These are phyloP conservation scores for Mytilinidion resinicola DNA, from an alignment of 495 filamentous ascomycete species.

Conservation along the genomic window DNA sequence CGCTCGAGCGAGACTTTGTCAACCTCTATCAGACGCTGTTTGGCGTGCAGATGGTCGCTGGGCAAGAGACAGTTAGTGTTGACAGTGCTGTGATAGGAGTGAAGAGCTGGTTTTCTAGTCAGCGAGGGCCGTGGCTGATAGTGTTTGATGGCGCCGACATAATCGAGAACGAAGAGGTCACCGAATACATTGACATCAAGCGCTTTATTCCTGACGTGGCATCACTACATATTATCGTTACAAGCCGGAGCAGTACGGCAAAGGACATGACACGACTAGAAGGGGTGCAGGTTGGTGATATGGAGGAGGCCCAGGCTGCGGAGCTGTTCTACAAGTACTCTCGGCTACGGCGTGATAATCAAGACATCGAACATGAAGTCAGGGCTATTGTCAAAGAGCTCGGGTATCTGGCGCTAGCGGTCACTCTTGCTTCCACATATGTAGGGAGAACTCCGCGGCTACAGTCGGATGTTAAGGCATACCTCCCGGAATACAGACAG, in stretches of 20 bases:
- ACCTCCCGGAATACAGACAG: constrained; percentile 7
- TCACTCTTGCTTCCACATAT: constrained; percentile 14
- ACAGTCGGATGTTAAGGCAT: constrained; percentile 1
- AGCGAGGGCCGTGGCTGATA: constrained; percentile 10
- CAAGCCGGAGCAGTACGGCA: constrained; percentile 6
- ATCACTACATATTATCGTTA: constrained; percentile 9
- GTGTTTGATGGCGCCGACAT: constrained; percentile 17
- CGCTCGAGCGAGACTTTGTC: constrained; percentile 19
- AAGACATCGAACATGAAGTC: neutral
- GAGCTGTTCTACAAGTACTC: constrained; percentile 4
- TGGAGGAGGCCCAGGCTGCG: constrained; percentile 1
- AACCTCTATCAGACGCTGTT: constrained; percentile 8
- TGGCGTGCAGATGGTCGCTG: neutral
- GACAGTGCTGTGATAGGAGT: constrained; percentile 13
- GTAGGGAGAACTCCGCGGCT: constrained; percentile 4
- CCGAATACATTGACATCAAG: constrained; percentile 5
- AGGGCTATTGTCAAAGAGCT: constrained; percentile 17
- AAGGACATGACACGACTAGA: constrained; percentile 9
- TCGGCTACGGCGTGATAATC: neutral
- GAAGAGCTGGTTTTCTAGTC: constrained; percentile 11
- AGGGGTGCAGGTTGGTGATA: constrained; percentile 9
- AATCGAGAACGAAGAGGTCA: constrained; percentile 2
- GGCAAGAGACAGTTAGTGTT: neutral
- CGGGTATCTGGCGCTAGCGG: constrained; percentile 13
- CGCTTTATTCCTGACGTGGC: constrained; percentile 14